These are phyloP conservation scores for Bassia scoparia DNA, from an alignment of 148 eudicot genomes.

Conservation along the genomic window DNA sequence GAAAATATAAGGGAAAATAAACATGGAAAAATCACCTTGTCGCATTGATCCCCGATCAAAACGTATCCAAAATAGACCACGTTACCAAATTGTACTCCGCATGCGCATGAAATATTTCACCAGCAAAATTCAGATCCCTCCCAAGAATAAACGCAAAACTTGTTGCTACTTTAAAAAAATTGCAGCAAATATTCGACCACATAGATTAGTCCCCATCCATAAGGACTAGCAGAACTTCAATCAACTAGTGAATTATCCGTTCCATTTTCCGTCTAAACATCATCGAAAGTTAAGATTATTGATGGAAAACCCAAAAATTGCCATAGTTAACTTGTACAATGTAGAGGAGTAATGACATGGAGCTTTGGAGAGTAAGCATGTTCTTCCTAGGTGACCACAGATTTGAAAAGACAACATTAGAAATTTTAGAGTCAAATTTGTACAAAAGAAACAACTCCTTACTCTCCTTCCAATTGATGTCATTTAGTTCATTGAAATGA, in stretches of 20 bases:
- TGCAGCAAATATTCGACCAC: neutral
- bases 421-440: neutral
- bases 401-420: neutral
- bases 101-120: slow-evolving; percentile 39
- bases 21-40: slow-evolving; percentile 41
- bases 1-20: neutral
- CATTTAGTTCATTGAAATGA: neutral
- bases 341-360: neutral
- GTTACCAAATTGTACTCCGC: slow-evolving; percentile 82
- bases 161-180: neutral
- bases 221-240: neutral
- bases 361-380: neutral
- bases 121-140: neutral
- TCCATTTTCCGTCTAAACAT: neutral
- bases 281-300: too few relatives aligned
- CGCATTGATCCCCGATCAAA: slow-evolving; percentile 75
- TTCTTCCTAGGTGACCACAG: too few relatives aligned
- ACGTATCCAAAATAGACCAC: slow-evolving; percentile 88
- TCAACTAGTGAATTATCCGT: neutral
- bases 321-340: neutral
- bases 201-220: neutral
- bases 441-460: too few relatives aligned
- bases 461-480: neutral
- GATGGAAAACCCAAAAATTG: neutral
- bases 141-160: too few relatives aligned